Percentiles rank a stretch among this genome's conserved stretches.
phyloP scores from a whole-genome alignment of 805 yeast species.

The Saturnispora hagleri region DNA sequence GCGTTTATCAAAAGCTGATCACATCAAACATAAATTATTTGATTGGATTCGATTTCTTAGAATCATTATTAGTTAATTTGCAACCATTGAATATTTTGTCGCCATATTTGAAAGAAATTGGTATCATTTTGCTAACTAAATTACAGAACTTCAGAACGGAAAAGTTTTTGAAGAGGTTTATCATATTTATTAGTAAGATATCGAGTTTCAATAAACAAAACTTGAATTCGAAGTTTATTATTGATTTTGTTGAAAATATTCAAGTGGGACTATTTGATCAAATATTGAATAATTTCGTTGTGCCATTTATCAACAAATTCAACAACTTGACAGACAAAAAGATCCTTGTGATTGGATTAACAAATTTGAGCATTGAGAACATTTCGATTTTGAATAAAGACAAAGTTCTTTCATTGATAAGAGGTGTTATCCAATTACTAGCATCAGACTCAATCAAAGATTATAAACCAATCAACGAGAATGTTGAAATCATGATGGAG shows the following conservation, averaged over 20 bases:
- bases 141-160: conserved; percentile 77
- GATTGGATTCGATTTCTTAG: conserved; percentile 79
- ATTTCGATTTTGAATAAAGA: conserved; percentile 31
- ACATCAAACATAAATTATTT: conserved; percentile 75
- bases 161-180: conserved; percentile 62
- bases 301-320: conserved; percentile 38
- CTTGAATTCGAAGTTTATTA: conserved; percentile 36
- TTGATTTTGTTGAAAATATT: conserved; percentile 61
- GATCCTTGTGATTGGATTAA: conserved; percentile 40
- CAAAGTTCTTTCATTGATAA: conserved; percentile 35
- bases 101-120: conserved; percentile 59
- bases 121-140: conserved; percentile 67
- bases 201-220: conserved; percentile 24
- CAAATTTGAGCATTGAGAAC: conserved; percentile 34
- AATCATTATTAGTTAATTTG: conserved; percentile 51
- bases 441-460: conserved; percentile 28
- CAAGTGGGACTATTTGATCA: conserved; percentile 53
- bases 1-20: conserved; percentile 91
- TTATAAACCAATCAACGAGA: conserved; percentile 28
- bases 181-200: conserved; percentile 44
- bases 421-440: conserved; percentile 31
- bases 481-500: conserved; percentile 46
- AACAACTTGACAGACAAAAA: conserved; percentile 36
- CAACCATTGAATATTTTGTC: conserved; percentile 38
- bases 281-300: conserved; percentile 38